Evolutionary conservation across 495 filamentous ascomycete species (phyloP), one percentile per base, ranked within the genome.

Genomic region (Chaetomium fimeti): DNA sequence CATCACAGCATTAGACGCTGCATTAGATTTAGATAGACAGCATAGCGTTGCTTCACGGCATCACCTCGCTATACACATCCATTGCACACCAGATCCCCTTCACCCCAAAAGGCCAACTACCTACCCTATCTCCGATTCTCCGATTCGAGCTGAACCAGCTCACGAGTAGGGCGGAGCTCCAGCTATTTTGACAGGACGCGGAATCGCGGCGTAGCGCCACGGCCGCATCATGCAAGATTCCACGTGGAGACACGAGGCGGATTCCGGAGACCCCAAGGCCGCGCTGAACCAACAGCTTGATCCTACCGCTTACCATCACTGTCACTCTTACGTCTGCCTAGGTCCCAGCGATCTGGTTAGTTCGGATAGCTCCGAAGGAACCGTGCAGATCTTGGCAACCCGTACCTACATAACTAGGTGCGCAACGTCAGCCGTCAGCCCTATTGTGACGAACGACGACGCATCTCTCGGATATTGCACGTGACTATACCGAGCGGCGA

Each of bases 21-120:
- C 53, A 36, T 56, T 56, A 20, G 5, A n/a, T 36, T 13, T 32
- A 56, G 18, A 22, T 56, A 22, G 51, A 32, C 11, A n/a, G 32
- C 1, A 51, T 28, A 54, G 27, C 51, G 32, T 56, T 56, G 53
- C 53, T 56, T 22, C 53, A 56, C 53, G 22, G 28, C 53, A 56
- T 40, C 11, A 9, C 16, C 51, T 32, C 18, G 9, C 27, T 27
- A 54, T 54, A 20, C 29, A 54, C 51, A 32, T 15, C 20, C 27
- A 32, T 54, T 54, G 12, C 27, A 18, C 16, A 27, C 16, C 16
- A 43, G 18, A 5, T 5, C 40, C 16, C 4, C 4, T 18, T 18
- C 40, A 43, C 40, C 16, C 9, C 40, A 43, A 2, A 43, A 18
- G 4, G 11, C 15, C 13, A 1, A 18, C 4, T 43, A 43, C 16